Evolutionary conservation across 345 rosid genomes (phyloP).

Genomic region (Turritis glabra): DNA sequence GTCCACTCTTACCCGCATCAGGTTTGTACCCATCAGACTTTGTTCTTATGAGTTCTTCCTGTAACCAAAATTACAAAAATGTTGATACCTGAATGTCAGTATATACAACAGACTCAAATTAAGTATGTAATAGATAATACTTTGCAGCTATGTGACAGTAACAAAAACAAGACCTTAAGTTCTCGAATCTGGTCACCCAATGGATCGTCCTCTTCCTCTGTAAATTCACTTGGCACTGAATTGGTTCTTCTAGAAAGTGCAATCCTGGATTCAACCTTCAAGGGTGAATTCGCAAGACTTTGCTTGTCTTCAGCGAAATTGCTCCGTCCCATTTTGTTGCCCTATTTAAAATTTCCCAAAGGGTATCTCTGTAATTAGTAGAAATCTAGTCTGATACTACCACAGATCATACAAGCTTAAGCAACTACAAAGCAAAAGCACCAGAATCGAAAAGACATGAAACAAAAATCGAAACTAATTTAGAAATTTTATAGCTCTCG

Average conservation of each 20-base stretch:
- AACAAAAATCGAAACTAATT: background rate
- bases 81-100: constrained; percentile 24
- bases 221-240: constrained; percentile 74
- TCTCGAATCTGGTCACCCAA: constrained; percentile 92
- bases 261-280: constrained; percentile 59
- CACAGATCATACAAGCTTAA: background rate
- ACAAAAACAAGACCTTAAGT: constrained; percentile 51
- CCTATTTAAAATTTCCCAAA: background rate
- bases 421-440: background rate
- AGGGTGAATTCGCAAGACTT: background rate
- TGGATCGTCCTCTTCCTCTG: constrained; percentile 60
- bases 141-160: background rate
- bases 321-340: background rate
- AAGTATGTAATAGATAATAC: background rate
- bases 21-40: constrained; percentile 56
- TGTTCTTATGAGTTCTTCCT: constrained; percentile 95
- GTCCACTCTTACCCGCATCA: constrained; percentile 47
- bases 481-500: background rate
- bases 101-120: constrained; percentile 6
- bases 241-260: constrained; percentile 52
- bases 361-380: background rate
- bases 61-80: constrained; percentile 29
- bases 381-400: background rate
- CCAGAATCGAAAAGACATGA: background rate
- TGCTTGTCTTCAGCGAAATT: background rate